Conservation (phyloP, 176 grass and related monocot genomes). For the Guadua angustifolia region DNA sequence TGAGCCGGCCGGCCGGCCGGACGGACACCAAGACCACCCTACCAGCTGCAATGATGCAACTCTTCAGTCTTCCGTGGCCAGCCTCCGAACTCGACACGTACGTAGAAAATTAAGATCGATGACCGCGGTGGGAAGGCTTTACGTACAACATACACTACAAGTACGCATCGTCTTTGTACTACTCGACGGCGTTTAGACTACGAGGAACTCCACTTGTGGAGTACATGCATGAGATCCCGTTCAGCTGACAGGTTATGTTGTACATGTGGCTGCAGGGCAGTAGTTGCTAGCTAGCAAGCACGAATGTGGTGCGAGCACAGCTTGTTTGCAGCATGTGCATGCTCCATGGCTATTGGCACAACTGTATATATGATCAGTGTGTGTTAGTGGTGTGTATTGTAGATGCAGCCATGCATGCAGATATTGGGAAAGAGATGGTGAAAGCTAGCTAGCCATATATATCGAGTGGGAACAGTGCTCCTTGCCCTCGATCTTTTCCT, state of each 20-base stretch:
- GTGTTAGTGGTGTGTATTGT: background rate
- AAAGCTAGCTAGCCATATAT: background rate
- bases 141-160: constrained; percentile 60
- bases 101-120: background rate
- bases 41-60: constrained; percentile 23
- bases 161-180: constrained; percentile 36
- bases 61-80: background rate
- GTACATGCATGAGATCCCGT: background rate
- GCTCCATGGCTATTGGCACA: constrained; percentile 5
- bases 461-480: background rate
- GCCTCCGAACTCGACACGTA: constrained; percentile 41
- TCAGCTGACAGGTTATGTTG: constrained; percentile 31
- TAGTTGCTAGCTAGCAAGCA: constrained; percentile 25
- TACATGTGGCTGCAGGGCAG: constrained; percentile 15
- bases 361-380: background rate
- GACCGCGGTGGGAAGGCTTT: constrained; percentile 36
- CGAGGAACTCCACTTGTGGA: constrained; percentile 52
- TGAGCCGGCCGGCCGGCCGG: constrained; percentile 25
- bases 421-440: background rate
- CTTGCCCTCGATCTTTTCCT: background rate
- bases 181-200: constrained; percentile 41
- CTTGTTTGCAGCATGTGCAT: constrained; percentile 13
- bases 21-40: background rate
- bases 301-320: constrained; percentile 18
- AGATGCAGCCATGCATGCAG: background rate